phyloP scores from a whole-genome alignment of 164 flowering plant genomes.

The Litsea cubeba region DNA sequence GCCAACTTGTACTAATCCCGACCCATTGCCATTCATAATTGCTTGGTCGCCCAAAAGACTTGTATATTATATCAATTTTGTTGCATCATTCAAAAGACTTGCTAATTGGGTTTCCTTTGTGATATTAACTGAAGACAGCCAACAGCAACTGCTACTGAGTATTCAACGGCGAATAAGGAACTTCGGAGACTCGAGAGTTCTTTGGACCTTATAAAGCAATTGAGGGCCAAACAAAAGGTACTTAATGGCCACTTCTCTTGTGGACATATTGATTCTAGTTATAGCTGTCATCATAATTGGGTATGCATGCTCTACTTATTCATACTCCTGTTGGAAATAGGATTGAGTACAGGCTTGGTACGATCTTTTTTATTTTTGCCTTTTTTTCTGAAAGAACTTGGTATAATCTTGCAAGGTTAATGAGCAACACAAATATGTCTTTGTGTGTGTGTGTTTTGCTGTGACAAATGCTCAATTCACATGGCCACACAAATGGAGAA shows the following conservation, averaged over 20 bases:
- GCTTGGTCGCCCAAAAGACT: too few relatives aligned
- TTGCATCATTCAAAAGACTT: too few relatives aligned
- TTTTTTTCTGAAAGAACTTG: too few relatives aligned
- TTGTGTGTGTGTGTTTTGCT: too few relatives aligned
- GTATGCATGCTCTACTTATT: not conserved
- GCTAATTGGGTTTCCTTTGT: not conserved
- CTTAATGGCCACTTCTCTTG: not conserved
- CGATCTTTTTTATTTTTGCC: too few relatives aligned
- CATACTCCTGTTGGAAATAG: not conserved
- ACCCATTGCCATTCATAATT: too few relatives aligned
- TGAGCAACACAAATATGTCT: not conserved
- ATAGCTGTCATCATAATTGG: not conserved
- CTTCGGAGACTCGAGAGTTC: constrained; percentile 54
- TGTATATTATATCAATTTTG: too few relatives aligned
- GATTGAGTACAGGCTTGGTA: not conserved
- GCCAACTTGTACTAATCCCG: too few relatives aligned
- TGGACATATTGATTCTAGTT: not conserved
- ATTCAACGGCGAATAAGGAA: constrained; percentile 83
- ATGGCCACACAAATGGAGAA: too few relatives aligned
- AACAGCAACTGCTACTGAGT: constrained; percentile 67
- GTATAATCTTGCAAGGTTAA: not conserved
- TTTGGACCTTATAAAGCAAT: constrained; percentile 56
- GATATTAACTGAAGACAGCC: constrained; percentile 75
- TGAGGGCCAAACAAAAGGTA: constrained; percentile 79
- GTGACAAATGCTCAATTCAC: too few relatives aligned